These are phyloP conservation scores for Ascochyta pisi DNA, from an alignment of 2,329 filamentous ascomycete species.

Conservation along the genomic window DNA sequence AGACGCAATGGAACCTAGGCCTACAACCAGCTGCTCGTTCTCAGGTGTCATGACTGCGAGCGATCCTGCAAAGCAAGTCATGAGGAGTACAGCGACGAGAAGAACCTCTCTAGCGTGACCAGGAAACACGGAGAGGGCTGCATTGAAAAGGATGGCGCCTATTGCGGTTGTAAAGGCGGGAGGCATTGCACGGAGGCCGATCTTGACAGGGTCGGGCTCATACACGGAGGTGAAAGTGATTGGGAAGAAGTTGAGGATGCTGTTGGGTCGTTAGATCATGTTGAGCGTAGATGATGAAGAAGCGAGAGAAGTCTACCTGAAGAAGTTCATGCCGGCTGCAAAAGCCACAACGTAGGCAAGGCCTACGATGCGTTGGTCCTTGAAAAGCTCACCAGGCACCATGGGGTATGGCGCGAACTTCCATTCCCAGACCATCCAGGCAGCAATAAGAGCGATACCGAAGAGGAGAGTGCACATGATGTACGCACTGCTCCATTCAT, in stretches of 20 bases:
- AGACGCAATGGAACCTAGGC: constrained; percentile 41
- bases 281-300: too few relatives aligned
- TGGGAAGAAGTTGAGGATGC: constrained; percentile 44
- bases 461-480: constrained; percentile 47
- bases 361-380: constrained; percentile 40
- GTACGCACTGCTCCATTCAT: constrained; percentile 49
- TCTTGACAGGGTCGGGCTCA: constrained; percentile 36
- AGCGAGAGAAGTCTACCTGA: constrained; percentile 15
- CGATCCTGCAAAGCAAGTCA: constrained; percentile 43
- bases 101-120: constrained; percentile 35
- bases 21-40: constrained; percentile 39
- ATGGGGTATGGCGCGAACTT: constrained; percentile 50
- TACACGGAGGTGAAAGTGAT: constrained; percentile 39
- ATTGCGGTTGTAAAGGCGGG: constrained; percentile 36
- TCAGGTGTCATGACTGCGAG: constrained; percentile 42
- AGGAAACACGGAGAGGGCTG: constrained; percentile 34
- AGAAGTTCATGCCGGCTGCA: constrained; percentile 46
- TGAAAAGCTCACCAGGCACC: constrained; percentile 48
- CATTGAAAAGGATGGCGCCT: constrained; percentile 42
- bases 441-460: constrained; percentile 44
- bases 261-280: neutral
- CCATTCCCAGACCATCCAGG: constrained; percentile 48
- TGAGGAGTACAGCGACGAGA: constrained; percentile 39
- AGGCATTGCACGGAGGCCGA: constrained; percentile 41
- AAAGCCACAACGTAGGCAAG: constrained; percentile 45